A percentile compares a stretch with the other conserved stretches of the same genome.
Evolutionary conservation across 2,329 filamentous ascomycete genomes (phyloP).

Genomic region (Aspergillus pseudotamarii): DNA sequence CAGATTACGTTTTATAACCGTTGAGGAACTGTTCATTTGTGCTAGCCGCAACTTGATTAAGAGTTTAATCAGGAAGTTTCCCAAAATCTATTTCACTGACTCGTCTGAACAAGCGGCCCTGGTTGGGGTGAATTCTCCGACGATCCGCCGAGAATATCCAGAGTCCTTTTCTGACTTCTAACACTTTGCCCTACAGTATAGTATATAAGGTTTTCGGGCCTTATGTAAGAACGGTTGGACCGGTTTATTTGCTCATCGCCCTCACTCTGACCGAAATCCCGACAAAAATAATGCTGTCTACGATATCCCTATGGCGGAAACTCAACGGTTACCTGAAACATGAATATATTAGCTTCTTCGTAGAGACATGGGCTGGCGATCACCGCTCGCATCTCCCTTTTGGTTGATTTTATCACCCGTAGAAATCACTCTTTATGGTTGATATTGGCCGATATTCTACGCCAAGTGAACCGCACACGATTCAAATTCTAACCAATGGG

Average conservation of each 20-base stretch:
- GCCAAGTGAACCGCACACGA: neutral
- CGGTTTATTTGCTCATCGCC: too few relatives aligned
- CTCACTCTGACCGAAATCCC: neutral
- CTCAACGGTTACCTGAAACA: neutral
- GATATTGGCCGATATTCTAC: neutral
- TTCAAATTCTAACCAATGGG: neutral
- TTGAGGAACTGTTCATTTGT: neutral
- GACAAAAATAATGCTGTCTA: neutral
- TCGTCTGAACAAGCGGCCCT: neutral
- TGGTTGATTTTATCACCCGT: neutral
- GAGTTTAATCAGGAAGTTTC: neutral
- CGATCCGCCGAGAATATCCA: neutral
- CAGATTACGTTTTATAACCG: neutral
- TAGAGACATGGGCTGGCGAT: neutral
- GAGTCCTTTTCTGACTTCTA: neutral
- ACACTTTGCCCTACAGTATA: neutral
- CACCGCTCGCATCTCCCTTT: neutral
- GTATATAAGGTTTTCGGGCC: neutral
- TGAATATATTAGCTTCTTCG: too few relatives aligned
- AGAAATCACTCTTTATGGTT: too few relatives aligned
- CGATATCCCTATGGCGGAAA: neutral
- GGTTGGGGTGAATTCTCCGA: neutral
- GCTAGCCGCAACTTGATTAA: neutral
- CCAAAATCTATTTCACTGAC: neutral
- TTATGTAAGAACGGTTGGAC: too few relatives aligned